Base-by-base conservation (phyloP, 495 filamentous ascomycete species). In the Penicillium coffeae region DNA sequence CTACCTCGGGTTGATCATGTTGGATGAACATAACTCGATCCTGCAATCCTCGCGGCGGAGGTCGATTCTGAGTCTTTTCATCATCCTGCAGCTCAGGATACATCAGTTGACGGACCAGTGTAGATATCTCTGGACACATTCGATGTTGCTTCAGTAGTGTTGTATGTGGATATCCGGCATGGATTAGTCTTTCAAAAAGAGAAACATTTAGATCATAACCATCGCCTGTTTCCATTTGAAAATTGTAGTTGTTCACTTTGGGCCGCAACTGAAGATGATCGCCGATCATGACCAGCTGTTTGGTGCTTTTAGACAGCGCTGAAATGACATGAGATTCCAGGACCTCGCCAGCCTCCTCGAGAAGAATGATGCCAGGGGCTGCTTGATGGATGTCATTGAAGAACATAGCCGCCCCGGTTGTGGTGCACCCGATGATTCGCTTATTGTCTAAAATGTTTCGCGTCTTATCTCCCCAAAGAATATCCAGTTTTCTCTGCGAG, bases 281-380 rank as follows among this genome's bases (percentile, higher is more conserved):
- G 0, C 88, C 87, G 48, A 93, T 90, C 13, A 84, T 72, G 46
- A 91, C 88, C 22, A 71, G 66, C 52, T 93, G 88, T 56, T 92
- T 79, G 3, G 89, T 63, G 0, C 75, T 78, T 2, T 86, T 86
- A 18, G 90, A 58, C 0, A 93, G 55, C 1, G 85, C 79, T 0
- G 84, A 80, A 7, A 92, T 66, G 0, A 82, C 65, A 58, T 90
- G 87, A 0, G 83, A 73, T 53, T 92, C 86, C 18, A 90, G 65
- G 0, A 91, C 83, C 51, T 91, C 87, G 1, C 79, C 88, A 2
- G 88, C 88, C 56, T 93, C 88, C 65, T 91, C 88, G 50, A 80
- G 84, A 5, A 94, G 27, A 42, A 94, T 51, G 16, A 68, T 56
- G 1, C 52, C 60, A 2, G 60, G 60, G 5, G 55, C 48, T 8